Base-by-base conservation (phyloP, 164 flowering plant species). In the Litsea cubeba region DNA sequence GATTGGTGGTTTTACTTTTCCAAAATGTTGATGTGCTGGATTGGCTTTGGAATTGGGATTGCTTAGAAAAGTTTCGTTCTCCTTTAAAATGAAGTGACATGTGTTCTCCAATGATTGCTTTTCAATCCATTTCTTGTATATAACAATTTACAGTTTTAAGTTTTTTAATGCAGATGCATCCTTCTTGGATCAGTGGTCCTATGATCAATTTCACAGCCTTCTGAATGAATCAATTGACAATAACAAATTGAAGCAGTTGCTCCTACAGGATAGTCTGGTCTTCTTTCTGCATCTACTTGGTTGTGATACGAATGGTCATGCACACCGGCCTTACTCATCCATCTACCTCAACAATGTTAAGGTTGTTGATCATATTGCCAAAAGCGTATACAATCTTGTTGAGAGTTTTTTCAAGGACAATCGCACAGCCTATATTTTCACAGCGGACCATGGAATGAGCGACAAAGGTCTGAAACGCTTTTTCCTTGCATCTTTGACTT, bases 401-500 rank as follows among this genome's bases (percentile, higher is more conserved):
- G 94, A 95, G 80, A 83, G 67, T 71, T 91, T 87, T 84, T 95
- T 82, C 90, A 84, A 83, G 84, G 99, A 95, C 86, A 90, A 93
- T 71, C 88, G 72, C 22, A 95, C 99, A 71, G 88, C 99, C 65
- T 95, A 89, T 80, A 78, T 95, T 73, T 95, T 95, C 79, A 93
- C 99, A n/a, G 99, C 99, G 72, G 99, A 95, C 83, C 99, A 95
- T 87, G 99, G 99, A 78, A 95, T 95, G 97, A 89, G 92, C 71
- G 99, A 95, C 85, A 93, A 95, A 95, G 99, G 99, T 95, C 63
- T 17, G 83, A 60, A 72, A 68, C 50, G n/a, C 30, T 57, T 72
- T 76, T 71, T 50, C 23, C 67, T 30, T 65, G 25, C 64, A 65
- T 77, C 65, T 49, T 30, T 8, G 40, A 54, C 14, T 71, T 71